Base-by-base conservation (phyloP, 2,329 filamentous ascomycete species). In the Aspergillus ochraceoroseus region DNA sequence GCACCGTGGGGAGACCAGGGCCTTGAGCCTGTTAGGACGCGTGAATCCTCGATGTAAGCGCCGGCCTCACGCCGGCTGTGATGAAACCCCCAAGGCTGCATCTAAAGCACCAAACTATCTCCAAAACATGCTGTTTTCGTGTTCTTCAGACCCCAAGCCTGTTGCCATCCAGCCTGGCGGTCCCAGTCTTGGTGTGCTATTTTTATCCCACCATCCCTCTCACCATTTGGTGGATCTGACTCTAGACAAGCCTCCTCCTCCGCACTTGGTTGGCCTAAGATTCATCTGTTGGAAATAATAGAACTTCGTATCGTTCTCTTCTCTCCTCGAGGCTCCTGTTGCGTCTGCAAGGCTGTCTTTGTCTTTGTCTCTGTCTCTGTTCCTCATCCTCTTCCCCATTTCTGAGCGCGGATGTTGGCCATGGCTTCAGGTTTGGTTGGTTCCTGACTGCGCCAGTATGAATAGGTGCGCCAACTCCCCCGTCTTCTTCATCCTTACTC, bases 401-500 rank as follows among this genome's bases (percentile, higher is more conserved):
- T 11, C 33, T 29, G 46, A 46, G 42, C 43, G 42, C 47, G 40
- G 44, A 33, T 46, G 33, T 37, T 32, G 43, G 46, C 38, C 50
- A 64, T 63, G 62, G 54, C 55, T 51, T 52, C 44, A 47, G 46
- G 41, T 38, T 43, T 48, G 47, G 54, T 46, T 44, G 44, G 45
- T 44, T 56, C 54, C 45, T 58, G 48, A 58, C 46, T 52, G 49
- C 45, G 52, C 48, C 54, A 61, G 47, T 58, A 65, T 65, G 58
- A 65, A 65, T 59, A 64, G 59, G 62, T 65, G 51, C 46, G 57
- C 48, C 38, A 36, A 34, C 49, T 48, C 49, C 46, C 43, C 42
- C 36, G 37, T 45, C 46, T 41, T 33, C 36, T 33, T 40, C 27
- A 36, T 38, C 29, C 17, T 41, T 23, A 31, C 43, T 14, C 37